Percentiles rank a stretch among this genome's conserved stretches.
phyloP scores from a whole-genome alignment of 2,329 filamentous ascomycete genomes.

The Aspergillus terreus region DNA sequence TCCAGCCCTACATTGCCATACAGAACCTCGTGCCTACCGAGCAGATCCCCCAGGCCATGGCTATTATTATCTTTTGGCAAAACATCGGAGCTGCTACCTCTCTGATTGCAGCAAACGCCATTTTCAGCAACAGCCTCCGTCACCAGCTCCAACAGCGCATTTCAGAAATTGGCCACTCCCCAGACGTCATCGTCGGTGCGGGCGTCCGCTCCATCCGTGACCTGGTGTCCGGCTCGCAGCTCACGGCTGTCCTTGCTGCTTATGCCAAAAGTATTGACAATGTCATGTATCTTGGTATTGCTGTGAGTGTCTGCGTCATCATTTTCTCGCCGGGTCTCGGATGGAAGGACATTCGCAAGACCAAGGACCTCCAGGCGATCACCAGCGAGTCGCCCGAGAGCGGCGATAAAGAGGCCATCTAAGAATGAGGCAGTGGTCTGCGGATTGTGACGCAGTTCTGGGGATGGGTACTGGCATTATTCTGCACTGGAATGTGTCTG shows the following conservation, averaged over 20 bases:
- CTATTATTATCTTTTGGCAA: constrained; percentile 29
- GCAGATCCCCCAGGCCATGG: constrained; percentile 25
- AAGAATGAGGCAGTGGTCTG: too few species aligned
- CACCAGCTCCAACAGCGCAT: constrained; percentile 14
- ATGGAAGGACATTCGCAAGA: constrained; percentile 27
- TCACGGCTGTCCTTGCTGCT: constrained; percentile 22
- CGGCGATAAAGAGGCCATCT: background rate
- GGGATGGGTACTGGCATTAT: too few species aligned
- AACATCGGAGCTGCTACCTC: constrained; percentile 30
- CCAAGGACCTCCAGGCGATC: constrained; percentile 18
- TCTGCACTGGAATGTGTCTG: too few species aligned
- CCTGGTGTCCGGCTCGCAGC: constrained; percentile 19
- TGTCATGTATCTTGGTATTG: constrained; percentile 28
- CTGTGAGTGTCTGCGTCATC: constrained; percentile 17
- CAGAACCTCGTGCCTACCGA: constrained; percentile 21
- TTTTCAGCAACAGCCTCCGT: constrained; percentile 24
- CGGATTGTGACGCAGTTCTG: too few species aligned
- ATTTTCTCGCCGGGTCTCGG: constrained; percentile 24
- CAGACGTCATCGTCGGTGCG: constrained; percentile 20
- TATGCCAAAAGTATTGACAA: constrained; percentile 25
- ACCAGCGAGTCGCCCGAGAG: background rate
- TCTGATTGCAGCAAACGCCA: constrained; percentile 26
- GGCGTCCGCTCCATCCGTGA: constrained; percentile 23
- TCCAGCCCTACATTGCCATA: constrained; percentile 24
- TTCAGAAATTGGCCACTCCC: constrained; percentile 11